These are phyloP conservation scores for Mimosa bimucronata DNA, from an alignment of 306 rosid genomes.

Conservation along the genomic window DNA sequence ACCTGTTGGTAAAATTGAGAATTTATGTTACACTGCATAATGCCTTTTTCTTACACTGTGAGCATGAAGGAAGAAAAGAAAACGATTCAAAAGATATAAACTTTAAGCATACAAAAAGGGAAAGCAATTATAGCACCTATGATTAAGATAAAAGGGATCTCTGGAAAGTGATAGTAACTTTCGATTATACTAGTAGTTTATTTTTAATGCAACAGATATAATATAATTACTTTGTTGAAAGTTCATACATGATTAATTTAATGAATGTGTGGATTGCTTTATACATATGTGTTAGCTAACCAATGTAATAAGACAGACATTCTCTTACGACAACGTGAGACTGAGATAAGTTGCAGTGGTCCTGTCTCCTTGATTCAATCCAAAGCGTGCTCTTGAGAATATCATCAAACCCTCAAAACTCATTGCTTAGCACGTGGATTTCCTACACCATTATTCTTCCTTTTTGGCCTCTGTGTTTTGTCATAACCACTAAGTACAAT, in stretches of 20 bases:
- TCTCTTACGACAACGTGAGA: constrained; percentile 71
- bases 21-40: too few relatives aligned
- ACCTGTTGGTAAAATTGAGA: too few relatives aligned
- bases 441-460: constrained; percentile 47
- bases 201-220: constrained; percentile 4
- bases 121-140: constrained; percentile 74
- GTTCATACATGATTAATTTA: not conserved
- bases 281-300: constrained; percentile 40
- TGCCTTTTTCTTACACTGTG: not conserved
- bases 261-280: not conserved
- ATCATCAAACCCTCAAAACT: constrained; percentile 54
- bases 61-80: not conserved
- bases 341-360: constrained; percentile 69
- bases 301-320: constrained; percentile 75
- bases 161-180: constrained; percentile 53
- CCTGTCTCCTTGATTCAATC: constrained; percentile 98
- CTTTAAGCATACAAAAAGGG: constrained; percentile 57
- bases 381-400: constrained; percentile 96
- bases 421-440: constrained; percentile 88
- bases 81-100: not conserved
- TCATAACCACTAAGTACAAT: constrained; percentile 31
- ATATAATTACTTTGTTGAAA: constrained; percentile 26
- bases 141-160: constrained; percentile 74
- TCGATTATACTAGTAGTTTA: constrained; percentile 1
- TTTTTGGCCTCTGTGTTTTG: constrained; percentile 54